Evolutionary conservation across 257 asterid genomes (phyloP), one percentile per base, ranked within the genome.

Genomic region (Lithospermum erythrorhizon): DNA sequence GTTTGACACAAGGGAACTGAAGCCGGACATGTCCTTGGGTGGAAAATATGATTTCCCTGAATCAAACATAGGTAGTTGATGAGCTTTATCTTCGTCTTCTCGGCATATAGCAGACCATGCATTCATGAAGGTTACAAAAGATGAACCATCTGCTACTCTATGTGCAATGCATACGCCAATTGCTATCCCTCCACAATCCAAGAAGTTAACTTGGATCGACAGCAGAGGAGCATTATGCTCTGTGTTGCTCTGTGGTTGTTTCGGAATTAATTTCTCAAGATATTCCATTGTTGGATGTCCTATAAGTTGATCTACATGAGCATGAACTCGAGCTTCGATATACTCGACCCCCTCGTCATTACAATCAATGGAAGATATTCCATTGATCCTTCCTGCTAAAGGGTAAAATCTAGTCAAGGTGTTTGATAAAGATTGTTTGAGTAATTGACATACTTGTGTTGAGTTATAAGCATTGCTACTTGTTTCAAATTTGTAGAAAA

Each of bases 141-240:
- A 78, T 8, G 64, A 45, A 6, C 76, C 77, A 18, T 76, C 81
- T 18, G 76, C 83, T 18, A 70, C 21, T 23, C 55, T 63, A 59
- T 80, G 86, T 0, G 79, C 67, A 35, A 74, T 41, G 63, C 78
- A 64, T 4, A 58, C 76, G 9, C 61, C 70, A 6, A 80, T 5
- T 8, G 76, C 79, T 2, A 75, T 47, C 6, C 83, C 86, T 16
- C 77, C 83, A 49, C 77, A 72, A 13, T 62, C 61, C 24, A 80
- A 77, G 29, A 62, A 27, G 62, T 73, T 80, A 37, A 74, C 37
- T 41, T 77, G 86, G 24, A 68, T 41, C 10, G 69, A 76, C 11
- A 80, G 67, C 17, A 68, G 57, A 9, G 64, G 41, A 6, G 55
- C 66, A 9, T 53, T 58, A 3, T 52, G 56, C 2, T 54, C 30